Evolutionary conservation across 2,329 filamentous ascomycete species (phyloP), one percentile per base, ranked within the genome.

Genomic region (Lanzia echinophila): DNA sequence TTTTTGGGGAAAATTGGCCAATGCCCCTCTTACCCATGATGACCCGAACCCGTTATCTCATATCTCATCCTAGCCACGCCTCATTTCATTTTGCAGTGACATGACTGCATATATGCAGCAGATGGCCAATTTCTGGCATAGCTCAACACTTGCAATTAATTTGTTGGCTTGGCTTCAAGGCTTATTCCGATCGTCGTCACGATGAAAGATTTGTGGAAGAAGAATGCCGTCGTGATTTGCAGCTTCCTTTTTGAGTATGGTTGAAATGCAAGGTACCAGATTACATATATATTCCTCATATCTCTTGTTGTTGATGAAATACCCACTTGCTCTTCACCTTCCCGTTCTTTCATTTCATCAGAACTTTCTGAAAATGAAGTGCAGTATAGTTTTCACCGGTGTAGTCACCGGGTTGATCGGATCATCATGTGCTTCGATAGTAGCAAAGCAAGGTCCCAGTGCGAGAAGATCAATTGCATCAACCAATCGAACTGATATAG

Each of bases 191-290:
- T 24, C 39, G 20, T 42, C 39, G 8, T 13, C 12, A n/a, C 39
- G 19, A 20, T 42, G 12, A 42, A 22, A 19, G 22, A 22, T 20
- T 42, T 42, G 39, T 42, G 39, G 39, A 42, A 19, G 39, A 12
- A 22, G 5, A 12, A 20, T 13, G 17, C 22, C 39, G 39, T 42
- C n/a, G n/a, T 42, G 32, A 33, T 42, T 47, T 42, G 32, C 50
- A 52, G 28, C 50, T 52, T 34, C 50, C 50, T 52, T 41, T 39
- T 52, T 46, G 11, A 52, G 50, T 47, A 52, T 39, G 34, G 50
- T 39, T 24, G 15, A 15, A 3, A 51, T 46, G 49, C 41, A 51
- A 51, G 32, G 20, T 24, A 51, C 49, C 28, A 46, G 34, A 20
- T 19, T 8, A 2, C 33, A 34, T 32, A 24, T 17, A 8, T 28